These are phyloP conservation scores for Brassica nigra DNA, from an alignment of 345 rosid species.

Conservation along the genomic window DNA sequence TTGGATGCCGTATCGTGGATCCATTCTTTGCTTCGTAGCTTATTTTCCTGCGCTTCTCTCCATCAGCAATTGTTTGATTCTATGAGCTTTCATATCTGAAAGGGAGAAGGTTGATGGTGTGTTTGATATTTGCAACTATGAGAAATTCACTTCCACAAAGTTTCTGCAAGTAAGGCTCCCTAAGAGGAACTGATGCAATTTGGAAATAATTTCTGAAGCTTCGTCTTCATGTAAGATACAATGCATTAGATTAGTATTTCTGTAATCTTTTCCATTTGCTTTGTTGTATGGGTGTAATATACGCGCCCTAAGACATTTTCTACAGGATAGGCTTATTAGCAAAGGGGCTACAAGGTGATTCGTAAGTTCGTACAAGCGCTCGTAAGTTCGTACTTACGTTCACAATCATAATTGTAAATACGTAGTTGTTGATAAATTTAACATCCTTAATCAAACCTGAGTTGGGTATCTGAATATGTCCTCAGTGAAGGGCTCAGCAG, in stretches of 20 bases:
- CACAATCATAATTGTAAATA: background rate
- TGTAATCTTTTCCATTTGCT: background rate
- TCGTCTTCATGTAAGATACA: constrained; percentile 4
- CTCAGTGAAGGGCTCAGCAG: constrained; percentile 15
- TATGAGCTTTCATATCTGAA: background rate
- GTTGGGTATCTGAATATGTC: constrained; percentile 3
- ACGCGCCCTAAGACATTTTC: background rate
- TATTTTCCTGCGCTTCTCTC: background rate
- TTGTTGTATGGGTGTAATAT: background rate
- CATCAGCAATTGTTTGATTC: background rate
- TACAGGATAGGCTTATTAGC: constrained; percentile 38
- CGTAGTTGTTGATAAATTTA: background rate
- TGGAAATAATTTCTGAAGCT: background rate
- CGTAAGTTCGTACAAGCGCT: constrained; percentile 88
- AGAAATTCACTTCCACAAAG: background rate
- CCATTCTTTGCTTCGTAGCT: background rate
- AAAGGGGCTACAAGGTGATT: constrained; percentile 62
- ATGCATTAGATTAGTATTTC: background rate
- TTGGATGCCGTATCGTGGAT: constrained; percentile 24
- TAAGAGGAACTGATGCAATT: background rate
- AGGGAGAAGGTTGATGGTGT: constrained; percentile 16
- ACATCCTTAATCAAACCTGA: background rate
- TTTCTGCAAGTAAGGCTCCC: constrained; percentile 11
- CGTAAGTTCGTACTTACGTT: constrained; percentile 47
- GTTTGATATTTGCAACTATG: constrained; percentile 9